A percentile compares a stretch with the other conserved stretches of the same genome.
phyloP scores from a whole-genome alignment of 2,329 filamentous ascomycete species.

The Pseudogymnoascus sp. region DNA sequence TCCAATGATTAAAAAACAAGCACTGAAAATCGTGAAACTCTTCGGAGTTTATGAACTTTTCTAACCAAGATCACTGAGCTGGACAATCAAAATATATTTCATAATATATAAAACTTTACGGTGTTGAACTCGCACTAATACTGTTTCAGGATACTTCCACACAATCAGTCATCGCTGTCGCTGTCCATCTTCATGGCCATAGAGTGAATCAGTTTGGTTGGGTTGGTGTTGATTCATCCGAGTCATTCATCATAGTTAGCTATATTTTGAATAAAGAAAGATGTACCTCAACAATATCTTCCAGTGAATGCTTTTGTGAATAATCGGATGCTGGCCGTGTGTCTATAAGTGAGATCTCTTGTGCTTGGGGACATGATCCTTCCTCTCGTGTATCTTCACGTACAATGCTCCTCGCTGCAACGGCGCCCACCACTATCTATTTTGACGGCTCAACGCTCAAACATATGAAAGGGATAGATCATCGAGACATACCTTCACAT shows the following conservation, averaged over 20 bases:
- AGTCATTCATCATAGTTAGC: not conserved
- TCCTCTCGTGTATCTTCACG: not conserved
- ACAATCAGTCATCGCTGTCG: not conserved
- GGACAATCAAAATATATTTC: slow-evolving; percentile 11
- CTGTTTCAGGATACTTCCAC: not conserved
- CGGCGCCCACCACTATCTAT: not conserved
- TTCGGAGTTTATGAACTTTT: slow-evolving; percentile 28
- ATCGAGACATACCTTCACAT: not conserved
- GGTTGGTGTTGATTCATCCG: not conserved
- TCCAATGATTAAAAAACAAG: slow-evolving; percentile 31
- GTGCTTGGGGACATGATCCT: not conserved
- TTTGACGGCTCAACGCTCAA: not conserved
- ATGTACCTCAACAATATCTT: not conserved
- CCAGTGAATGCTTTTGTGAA: not conserved
- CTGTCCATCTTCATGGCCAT: not conserved
- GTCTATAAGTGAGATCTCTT: not conserved
- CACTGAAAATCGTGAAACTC: slow-evolving; percentile 34
- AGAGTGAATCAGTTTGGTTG: not conserved
- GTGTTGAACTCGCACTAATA: slow-evolving; percentile 6
- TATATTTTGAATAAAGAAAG: slow-evolving; percentile 6
- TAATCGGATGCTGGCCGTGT: not conserved
- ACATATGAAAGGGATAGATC: not conserved
- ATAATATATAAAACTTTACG: slow-evolving; percentile 10
- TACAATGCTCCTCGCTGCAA: not conserved
- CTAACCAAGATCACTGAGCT: slow-evolving; percentile 34